Percentiles rank a stretch among this genome's conserved stretches.
phyloP scores from a whole-genome alignment of 2,329 filamentous ascomycete species.

The Beauveria pseudobassiana region DNA sequence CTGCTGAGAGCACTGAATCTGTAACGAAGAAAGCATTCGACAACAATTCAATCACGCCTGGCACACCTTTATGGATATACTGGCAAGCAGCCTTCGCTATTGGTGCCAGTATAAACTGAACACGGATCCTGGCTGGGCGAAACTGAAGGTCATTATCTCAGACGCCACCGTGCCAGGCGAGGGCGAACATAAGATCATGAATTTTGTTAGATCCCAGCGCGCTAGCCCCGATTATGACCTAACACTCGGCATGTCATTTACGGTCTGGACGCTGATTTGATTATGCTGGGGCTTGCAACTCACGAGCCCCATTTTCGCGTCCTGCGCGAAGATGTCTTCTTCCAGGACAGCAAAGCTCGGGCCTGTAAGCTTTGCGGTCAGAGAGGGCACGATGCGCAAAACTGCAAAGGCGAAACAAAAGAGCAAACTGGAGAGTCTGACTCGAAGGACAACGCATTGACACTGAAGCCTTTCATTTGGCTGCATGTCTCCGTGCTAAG shows the following conservation, averaged over 20 bases:
- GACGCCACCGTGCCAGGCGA: conserved; percentile 97
- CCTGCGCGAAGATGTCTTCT: conserved; percentile 93
- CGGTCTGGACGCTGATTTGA: conserved; percentile 92
- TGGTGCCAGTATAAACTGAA: conserved; percentile 98
- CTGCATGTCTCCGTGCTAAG: conserved; percentile 85
- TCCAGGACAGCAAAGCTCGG: conserved; percentile 74
- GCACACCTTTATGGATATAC: conserved; percentile 96
- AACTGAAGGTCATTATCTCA: conserved; percentile 95
- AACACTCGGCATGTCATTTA: conserved; percentile 98
- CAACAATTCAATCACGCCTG: conserved; percentile 78
- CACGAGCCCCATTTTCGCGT: conserved; percentile 97
- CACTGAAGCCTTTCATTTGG: conserved; percentile 95
- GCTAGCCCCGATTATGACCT: conserved; percentile 81
- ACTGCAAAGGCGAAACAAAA: conserved; percentile 74
- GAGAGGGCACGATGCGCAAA: conserved; percentile 79
- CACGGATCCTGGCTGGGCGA: conserved; percentile 91
- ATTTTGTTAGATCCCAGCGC: conserved; percentile 90
- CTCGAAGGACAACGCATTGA: conserved; percentile 64
- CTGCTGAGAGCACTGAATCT: conserved; percentile 53
- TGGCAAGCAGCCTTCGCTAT: conserved; percentile 83
- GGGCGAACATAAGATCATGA: conserved; percentile 99
- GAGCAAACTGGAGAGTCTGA: conserved; percentile 72
- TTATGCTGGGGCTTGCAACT: conserved; percentile 95
- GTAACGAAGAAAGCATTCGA: conserved; percentile 88
- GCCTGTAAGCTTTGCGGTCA: conserved; percentile 87